Conservation (phyloP, 2,329 filamentous ascomycete species). For the Thyridium curvatum region DNA sequence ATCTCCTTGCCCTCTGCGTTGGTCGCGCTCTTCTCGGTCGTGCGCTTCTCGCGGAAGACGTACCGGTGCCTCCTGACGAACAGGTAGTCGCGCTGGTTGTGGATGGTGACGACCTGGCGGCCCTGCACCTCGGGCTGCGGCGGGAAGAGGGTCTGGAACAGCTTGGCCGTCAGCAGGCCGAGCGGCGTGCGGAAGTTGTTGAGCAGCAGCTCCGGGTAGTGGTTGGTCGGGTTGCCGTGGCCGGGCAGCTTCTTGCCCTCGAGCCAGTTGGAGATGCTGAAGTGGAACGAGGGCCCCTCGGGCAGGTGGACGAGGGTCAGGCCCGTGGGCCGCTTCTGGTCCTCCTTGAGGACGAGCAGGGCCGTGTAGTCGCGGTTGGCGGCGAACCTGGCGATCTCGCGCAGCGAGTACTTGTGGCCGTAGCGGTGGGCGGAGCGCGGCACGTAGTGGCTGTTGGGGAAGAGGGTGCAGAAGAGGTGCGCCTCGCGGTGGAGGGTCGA, state of each 20-base stretch:
- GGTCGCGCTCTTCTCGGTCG: slow-evolving; percentile 80
- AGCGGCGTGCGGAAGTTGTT: slow-evolving; percentile 94
- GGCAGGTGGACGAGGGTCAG: slow-evolving; percentile 82
- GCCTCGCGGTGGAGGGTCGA: slow-evolving; percentile 83
- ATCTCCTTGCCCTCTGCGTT: slow-evolving; percentile 77
- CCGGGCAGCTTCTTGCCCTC: slow-evolving; percentile 83
- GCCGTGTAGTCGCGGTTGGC: slow-evolving; percentile 76
- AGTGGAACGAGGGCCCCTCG: slow-evolving; percentile 84
- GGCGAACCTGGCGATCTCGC: slow-evolving; percentile 85
- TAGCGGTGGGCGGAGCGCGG: slow-evolving; percentile 78
- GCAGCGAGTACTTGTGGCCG: slow-evolving; percentile 83
- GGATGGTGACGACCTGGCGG: slow-evolving; percentile 82
- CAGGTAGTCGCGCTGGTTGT: slow-evolving; percentile 95
- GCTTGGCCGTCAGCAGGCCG: slow-evolving; percentile 77
- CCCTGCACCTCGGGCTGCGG: slow-evolving; percentile 77
- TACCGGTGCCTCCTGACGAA: slow-evolving; percentile 90
- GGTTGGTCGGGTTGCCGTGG: slow-evolving; percentile 81
- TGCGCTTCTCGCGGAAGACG: slow-evolving; percentile 81
- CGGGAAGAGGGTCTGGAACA: slow-evolving; percentile 78
- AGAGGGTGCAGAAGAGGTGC: slow-evolving; percentile 68
- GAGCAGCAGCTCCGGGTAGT: slow-evolving; percentile 82
- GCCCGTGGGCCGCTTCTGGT: slow-evolving; percentile 76
- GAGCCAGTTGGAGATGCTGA: slow-evolving; percentile 84
- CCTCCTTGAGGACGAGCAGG: slow-evolving; percentile 80
- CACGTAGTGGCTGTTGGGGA: slow-evolving; percentile 85